Evolutionary conservation across 768 basidiomycete genomes (phyloP), one percentile per base, ranked within the genome.

Genomic region (Kwoniella shandongensis): DNA sequence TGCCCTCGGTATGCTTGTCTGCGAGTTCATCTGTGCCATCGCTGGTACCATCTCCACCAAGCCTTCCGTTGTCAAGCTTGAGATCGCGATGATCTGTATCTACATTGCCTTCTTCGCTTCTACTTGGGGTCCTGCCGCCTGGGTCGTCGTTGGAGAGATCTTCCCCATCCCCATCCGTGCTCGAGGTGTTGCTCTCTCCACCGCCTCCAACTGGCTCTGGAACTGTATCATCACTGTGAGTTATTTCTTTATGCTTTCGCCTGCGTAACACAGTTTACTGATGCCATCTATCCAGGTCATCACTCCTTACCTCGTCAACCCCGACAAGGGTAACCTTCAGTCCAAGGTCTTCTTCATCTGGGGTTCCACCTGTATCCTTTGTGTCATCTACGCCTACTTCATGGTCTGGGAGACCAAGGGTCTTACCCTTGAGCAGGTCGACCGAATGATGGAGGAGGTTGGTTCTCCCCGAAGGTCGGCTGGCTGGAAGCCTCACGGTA

Each of bases 81-180:
- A 18, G 29, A 38, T 51, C 26, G 26, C 49, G 6, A 35, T 51
- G 17, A 35, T 26, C 49, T 51, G 49, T 51, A 35, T 51, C 38
- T 51, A 35, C 49, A 51, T 51, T 27, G 5, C 12, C 26, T 22
- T 22, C 38, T 51, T 51, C 32, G 49, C 49, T 20, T n/a, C 38
- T n/a, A 36, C 44, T 15, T 54, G 53, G 53, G 53, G 53, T 44
- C 13, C 22, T 25, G n/a, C 11, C 38, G 26, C 26, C 11, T 20
- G 26, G 38, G 41, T 53, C 17, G 30, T 45, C 18, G 89, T 88
- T 4, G 89, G 89, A 1, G 90, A 92, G 75, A 89, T 87, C 17
- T 93, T 88, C 82, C 91, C 89, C 5, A 80, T 91, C 40, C 86
- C 86, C 26, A 82, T 87, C 57, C 80, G 88, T 67, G 86, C 87